A percentile compares a stretch with the other conserved stretches of the same genome.
phyloP scores from a whole-genome alignment of 192 early-diverging fungal genomes.

The Backusella liffmaniae region DNA sequence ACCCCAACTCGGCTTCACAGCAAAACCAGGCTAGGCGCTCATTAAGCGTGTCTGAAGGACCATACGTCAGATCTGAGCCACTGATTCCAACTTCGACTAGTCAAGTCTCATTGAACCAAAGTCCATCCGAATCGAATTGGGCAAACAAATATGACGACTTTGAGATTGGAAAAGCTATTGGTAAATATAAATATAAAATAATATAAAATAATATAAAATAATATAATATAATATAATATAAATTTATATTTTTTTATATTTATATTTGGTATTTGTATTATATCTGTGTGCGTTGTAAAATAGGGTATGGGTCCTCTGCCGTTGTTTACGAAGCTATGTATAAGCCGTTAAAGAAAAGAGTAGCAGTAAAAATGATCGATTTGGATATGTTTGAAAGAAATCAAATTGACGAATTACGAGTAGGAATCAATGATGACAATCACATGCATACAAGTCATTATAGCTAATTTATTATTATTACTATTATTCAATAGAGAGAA shows the following conservation, averaged over 20 bases:
- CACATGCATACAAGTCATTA: neutral
- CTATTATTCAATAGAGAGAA: conserved; percentile 54
- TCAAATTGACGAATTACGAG: conserved; percentile 88
- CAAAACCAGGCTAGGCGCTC: neutral
- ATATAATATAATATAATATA: neutral
- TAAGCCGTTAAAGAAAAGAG: conserved; percentile 63
- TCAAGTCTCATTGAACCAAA: neutral
- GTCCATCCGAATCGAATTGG: conserved; percentile 19
- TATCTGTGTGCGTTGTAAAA: neutral
- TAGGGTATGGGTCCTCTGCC: conserved; percentile 86
- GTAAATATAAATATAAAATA: conserved; percentile 14
- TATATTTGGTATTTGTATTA: conserved; percentile 1
- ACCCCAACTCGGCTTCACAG: neutral
- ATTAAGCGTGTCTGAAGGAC: neutral
- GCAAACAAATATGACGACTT: conserved; percentile 37
- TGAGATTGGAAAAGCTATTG: conserved; percentile 32
- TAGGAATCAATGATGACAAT: conserved; percentile 26
- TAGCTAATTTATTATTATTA: neutral
- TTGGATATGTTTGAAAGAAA: conserved; percentile 90
- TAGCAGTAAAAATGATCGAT: conserved; percentile 86
- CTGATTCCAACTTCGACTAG: neutral
- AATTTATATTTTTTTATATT: neutral
- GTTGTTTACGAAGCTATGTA: conserved; percentile 79
- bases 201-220: neutral
- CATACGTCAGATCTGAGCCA: neutral